Conservation (phyloP, 768 basidiomycete genomes). For the Tricholomella constricta region DNA sequence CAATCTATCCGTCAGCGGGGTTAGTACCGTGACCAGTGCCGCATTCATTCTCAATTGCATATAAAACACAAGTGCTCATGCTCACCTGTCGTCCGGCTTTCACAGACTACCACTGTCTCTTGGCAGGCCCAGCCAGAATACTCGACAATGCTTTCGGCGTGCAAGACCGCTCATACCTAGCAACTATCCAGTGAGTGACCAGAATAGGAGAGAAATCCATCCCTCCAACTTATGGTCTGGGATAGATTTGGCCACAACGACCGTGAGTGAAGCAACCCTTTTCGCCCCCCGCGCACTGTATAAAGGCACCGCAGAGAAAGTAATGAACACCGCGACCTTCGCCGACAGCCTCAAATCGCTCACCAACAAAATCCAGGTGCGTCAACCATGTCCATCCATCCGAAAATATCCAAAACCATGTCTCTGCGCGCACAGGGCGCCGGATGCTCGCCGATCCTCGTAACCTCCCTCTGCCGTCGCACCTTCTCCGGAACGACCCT, state of each 20-base stretch:
- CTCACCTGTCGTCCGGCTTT: background rate
- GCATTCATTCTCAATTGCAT: too few relatives aligned
- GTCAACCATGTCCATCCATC: too few relatives aligned
- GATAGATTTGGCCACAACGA: conserved; percentile 6
- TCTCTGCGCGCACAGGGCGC: background rate
- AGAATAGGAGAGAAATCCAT: too few relatives aligned
- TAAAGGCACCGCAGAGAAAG: conserved; percentile 1
- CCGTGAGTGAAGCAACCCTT: background rate
- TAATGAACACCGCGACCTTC: conserved; percentile 2
- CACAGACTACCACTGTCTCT: conserved; percentile 1
- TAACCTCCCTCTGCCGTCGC: conserved; percentile 1
- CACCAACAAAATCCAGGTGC: conserved; percentile 2
- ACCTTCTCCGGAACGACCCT: background rate
- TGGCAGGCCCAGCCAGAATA: conserved; percentile 7
- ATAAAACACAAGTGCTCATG: too few relatives aligned
- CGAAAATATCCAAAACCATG: background rate
- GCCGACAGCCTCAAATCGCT: conserved; percentile 2
- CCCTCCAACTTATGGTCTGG: too few relatives aligned
- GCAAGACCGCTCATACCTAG: conserved; percentile 5
- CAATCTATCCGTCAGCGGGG: conserved; percentile 2
- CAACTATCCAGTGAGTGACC: conserved; percentile 3
- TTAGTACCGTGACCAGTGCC: background rate
- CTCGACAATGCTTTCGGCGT: conserved; percentile 1
- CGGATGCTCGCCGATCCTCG: background rate
- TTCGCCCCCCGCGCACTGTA: background rate